These are phyloP conservation scores for Globisporangium orthogonon DNA, from an alignment of 352 stramenopile species.

Conservation along the genomic window DNA sequence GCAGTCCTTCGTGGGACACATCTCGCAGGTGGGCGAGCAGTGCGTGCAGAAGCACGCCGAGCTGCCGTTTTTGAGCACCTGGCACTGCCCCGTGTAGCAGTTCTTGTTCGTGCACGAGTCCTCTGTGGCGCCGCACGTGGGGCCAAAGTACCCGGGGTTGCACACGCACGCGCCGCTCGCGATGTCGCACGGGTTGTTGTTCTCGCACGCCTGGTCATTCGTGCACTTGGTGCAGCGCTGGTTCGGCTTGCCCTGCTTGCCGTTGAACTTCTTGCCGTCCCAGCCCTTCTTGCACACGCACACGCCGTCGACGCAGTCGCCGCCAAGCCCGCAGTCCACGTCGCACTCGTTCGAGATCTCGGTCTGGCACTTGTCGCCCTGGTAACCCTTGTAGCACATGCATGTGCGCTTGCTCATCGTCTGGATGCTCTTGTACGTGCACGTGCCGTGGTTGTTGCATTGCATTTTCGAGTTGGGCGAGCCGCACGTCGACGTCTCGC, in stretches of 20 bases:
- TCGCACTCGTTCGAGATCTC: constrained; percentile 21
- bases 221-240: constrained; percentile 30
- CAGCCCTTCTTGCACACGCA: constrained; percentile 29
- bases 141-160: constrained; percentile 22
- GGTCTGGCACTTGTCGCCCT: constrained; percentile 23
- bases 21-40: constrained; percentile 11
- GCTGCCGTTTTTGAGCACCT: constrained; percentile 14
- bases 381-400: constrained; percentile 42
- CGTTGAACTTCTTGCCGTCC: constrained; percentile 23
- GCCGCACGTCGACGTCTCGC: constrained; percentile 30
- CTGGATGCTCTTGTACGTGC: constrained; percentile 60
- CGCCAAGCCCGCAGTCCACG: constrained; percentile 28
- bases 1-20: constrained; percentile 19
- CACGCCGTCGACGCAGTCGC: constrained; percentile 24
- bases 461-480: constrained; percentile 30
- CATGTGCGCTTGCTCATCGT: constrained; percentile 50
- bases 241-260: constrained; percentile 20
- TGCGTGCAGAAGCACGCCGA: constrained; percentile 19
- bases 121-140: constrained; percentile 21
- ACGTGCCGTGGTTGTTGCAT: constrained; percentile 69
- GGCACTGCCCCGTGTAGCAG: constrained; percentile 15
- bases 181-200: constrained; percentile 21
- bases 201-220: constrained; percentile 29
- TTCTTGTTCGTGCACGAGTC: constrained; percentile 22
- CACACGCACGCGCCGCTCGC: constrained; percentile 21